Percentiles rank a stretch among this genome's conserved stretches.
phyloP scores from a whole-genome alignment of 257 asterid species.

The Leptodermis oblonga region DNA sequence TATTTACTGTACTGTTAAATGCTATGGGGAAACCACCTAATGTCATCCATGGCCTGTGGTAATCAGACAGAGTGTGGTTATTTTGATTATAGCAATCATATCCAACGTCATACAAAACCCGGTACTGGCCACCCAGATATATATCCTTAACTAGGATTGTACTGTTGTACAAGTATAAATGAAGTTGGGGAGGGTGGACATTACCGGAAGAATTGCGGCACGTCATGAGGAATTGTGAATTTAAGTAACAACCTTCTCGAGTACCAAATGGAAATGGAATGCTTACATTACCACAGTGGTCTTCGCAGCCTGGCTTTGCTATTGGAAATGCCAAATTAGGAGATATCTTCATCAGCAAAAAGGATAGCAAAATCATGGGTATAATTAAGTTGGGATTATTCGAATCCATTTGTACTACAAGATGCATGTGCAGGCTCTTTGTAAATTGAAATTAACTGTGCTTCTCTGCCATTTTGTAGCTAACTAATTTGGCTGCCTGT shows the following conservation, averaged over 20 bases:
- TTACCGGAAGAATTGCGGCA: no score
- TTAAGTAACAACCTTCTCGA: not conserved
- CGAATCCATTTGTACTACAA: no score
- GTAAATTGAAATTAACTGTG: no score
- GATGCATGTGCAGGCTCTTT: no score
- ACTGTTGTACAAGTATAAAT: no score
- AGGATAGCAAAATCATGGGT: no score
- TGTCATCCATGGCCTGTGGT: not conserved
- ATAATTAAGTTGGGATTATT: no score
- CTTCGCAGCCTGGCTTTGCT: not conserved
- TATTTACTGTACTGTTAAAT: slow-evolving; percentile 25
- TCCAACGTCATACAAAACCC: slow-evolving; percentile 1
- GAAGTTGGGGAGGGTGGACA: no score
- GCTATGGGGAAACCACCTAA: not conserved
- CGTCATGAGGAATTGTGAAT: no score
- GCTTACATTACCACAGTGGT: not conserved
- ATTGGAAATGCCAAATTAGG: not conserved
- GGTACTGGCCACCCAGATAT: slow-evolving; percentile 17
- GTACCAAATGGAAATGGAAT: not conserved
- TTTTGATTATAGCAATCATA: slow-evolving; percentile 11
- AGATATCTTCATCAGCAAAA: no score
- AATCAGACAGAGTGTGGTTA: not conserved
- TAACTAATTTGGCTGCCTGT: no score
- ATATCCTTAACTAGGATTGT: slow-evolving; percentile 14
- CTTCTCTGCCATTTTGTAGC: no score